Percentiles rank a stretch among this genome's conserved stretches.
Evolutionary conservation across 2,329 filamentous ascomycete genomes (phyloP).

Genomic region (Thielaviopsis populi): DNA sequence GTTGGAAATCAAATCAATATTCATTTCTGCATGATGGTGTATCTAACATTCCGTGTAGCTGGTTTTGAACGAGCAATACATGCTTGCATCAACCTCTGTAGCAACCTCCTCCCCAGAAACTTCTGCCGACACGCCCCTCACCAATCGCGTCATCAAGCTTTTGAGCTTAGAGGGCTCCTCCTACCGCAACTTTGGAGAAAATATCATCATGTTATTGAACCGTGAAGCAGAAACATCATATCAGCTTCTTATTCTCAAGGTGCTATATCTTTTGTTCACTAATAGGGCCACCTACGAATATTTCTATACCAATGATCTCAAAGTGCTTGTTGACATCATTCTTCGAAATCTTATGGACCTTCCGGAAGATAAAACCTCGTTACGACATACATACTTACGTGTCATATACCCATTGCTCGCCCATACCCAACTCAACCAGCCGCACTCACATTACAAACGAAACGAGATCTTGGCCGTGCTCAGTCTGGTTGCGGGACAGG

Average conservation of each 20-base stretch:
- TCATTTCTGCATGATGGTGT: background rate
- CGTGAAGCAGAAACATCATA: constrained; percentile 87
- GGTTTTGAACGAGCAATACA: constrained; percentile 95
- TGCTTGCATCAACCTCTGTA: constrained; percentile 55
- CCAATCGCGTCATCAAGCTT: constrained; percentile 87
- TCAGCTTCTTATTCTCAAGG: constrained; percentile 89
- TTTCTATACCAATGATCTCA: constrained; percentile 95
- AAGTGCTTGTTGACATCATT: constrained; percentile 87
- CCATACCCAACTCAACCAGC: constrained; percentile 75
- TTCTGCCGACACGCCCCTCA: constrained; percentile 40
- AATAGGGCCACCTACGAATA: constrained; percentile 88
- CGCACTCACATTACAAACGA: constrained; percentile 72
- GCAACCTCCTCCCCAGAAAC: constrained; percentile 23
- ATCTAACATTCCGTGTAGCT: constrained; percentile 38
- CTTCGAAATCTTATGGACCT: constrained; percentile 93
- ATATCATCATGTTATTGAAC: constrained; percentile 88
- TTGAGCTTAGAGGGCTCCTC: constrained; percentile 64
- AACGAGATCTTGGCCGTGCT: constrained; percentile 69
- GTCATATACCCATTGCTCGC: constrained; percentile 82
- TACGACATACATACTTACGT: constrained; percentile 87
- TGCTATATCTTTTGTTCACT: constrained; percentile 89
- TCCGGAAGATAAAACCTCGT: constrained; percentile 59
- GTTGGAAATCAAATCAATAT: constrained; percentile 20
- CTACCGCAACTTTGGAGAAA: constrained; percentile 94
- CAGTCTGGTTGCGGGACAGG: constrained; percentile 34